Conservation (phyloP, 257 asterid species). For the Striga asiatica region DNA sequence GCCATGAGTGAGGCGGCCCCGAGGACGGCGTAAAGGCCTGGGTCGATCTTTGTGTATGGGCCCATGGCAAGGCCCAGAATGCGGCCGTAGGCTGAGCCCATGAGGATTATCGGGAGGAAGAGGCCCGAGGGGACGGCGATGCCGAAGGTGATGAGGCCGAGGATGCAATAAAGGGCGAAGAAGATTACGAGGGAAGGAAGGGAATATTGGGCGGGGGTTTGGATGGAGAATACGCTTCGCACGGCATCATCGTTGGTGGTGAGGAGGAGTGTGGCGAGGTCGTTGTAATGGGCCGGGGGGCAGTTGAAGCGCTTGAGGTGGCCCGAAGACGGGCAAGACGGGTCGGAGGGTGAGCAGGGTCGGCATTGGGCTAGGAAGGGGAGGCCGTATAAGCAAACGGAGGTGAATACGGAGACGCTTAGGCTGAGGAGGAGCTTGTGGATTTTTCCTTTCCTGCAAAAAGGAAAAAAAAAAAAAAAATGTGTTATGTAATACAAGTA, state of each 20-base stretch:
- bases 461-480: too few species aligned
- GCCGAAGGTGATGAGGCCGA: conserved; percentile 80
- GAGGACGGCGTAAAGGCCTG: conserved; percentile 71
- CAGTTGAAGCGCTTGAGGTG: conserved; percentile 82
- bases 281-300: conserved; percentile 75
- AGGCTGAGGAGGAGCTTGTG: conserved; percentile 57
- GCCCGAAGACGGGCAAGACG: conserved; percentile 59
- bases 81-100: conserved; percentile 89
- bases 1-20: conserved; percentile 95
- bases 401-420: conserved; percentile 73
- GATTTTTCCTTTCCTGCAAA: conserved; percentile 76
- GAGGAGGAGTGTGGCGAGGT: conserved; percentile 76
- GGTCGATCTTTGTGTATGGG: conserved; percentile 67
- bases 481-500: conserved; percentile 1
- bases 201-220: conserved; percentile 49
- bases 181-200: conserved; percentile 44
- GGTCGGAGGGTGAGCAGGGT: conserved; percentile 55
- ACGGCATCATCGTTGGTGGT: conserved; percentile 79
- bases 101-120: conserved; percentile 80
- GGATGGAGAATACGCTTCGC: conserved; percentile 63
- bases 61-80: conserved; percentile 72
- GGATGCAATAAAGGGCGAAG: conserved; percentile 54
- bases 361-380: conserved; percentile 73
- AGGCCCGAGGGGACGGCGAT: conserved; percentile 92
- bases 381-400: conserved; percentile 67